Conservation (phyloP, 345 rosid species). For the Clarkia xantiana region DNA sequence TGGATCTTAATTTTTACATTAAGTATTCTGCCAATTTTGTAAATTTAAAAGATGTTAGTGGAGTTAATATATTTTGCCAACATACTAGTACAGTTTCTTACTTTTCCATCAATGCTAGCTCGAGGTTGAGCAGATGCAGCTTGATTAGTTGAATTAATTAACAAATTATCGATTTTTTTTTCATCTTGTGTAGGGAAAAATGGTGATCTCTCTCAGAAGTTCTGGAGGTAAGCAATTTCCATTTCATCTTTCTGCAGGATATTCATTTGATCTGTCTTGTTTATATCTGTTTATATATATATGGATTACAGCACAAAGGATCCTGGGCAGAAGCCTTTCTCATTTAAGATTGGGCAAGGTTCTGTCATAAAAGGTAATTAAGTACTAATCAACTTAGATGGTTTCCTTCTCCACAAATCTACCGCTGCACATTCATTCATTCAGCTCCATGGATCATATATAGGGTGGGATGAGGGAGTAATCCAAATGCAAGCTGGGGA, state of each 20-base stretch:
- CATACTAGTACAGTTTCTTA: too few relatives aligned
- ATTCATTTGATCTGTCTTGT: neutral
- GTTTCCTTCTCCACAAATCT: too few relatives aligned
- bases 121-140: too few relatives aligned
- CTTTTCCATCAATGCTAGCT: too few relatives aligned
- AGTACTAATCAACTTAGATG: neutral
- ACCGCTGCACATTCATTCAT: too few relatives aligned
- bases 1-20: too few relatives aligned
- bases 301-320: conserved; percentile 64
- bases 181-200: conserved; percentile 49
- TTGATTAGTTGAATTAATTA: too few relatives aligned
- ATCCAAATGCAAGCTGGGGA: conserved; percentile 92
- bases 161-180: too few relatives aligned
- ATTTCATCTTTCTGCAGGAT: neutral
- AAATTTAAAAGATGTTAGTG: too few relatives aligned
- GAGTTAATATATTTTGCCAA: too few relatives aligned
- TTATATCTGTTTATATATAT: conserved; percentile 5
- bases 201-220: conserved; percentile 70
- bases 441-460: conserved; percentile 2
- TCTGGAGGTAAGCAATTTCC: conserved; percentile 59
- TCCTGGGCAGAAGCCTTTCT: conserved; percentile 62
- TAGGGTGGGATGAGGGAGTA: conserved; percentile 99
- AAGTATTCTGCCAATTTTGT: too few relatives aligned
- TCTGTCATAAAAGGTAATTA: conserved; percentile 59
- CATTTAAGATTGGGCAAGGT: conserved; percentile 74